Evolutionary conservation across 768 basidiomycete genomes (phyloP), one percentile per base, ranked within the genome.

Genomic region (Kwoniella dendrophila): DNA sequence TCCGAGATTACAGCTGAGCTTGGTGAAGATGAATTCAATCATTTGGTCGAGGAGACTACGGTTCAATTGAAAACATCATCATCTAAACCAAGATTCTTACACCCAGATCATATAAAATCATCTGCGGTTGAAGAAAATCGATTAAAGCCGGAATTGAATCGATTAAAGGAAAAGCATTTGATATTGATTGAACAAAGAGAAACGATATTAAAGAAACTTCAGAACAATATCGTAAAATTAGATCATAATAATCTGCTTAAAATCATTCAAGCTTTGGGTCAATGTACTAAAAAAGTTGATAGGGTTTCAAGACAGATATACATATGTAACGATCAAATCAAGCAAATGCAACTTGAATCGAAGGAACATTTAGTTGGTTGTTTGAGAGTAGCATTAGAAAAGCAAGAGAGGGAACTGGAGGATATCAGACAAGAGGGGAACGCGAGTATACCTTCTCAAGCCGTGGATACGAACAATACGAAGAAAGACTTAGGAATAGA

Each of bases 321-420:
- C 36, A 64, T 71, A 33, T 71, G 70, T 38, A 71, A 71, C 34
- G 70, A 71, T 45, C 70, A 71, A 45, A 64, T 71, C 36, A 36
- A 64, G 36, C 70, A 71, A 40, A 71, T 71, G 27, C 57, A 68
- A 53, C 29, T 62, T 18, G 57, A 63, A 41, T 38, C 53, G 16
- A 55, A 49, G 40, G 64, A 71, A 40, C 70, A 71, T 59, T 10
- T 27, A n/a, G 29, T 53, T 4, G 61, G 56, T 3, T 38, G 33
- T 20, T 24, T 63, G 43, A 47, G 44, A 11, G 14, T 56, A 16
- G 38, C 41, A 22, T 24, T 62, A n/a, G 24, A 33, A 36, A 56
- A 47, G 43, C 32, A 26, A 30, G 49, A 52, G n/a, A n/a, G n/a
- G n/a, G n/a, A n/a, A n/a, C n/a, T n/a, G n/a, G n/a, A n/a, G n/a